A percentile compares a stretch with the other conserved stretches of the same genome.
phyloP scores from a whole-genome alignment of 108 stramenopile genomes.

The Fistulifera solaris region DNA sequence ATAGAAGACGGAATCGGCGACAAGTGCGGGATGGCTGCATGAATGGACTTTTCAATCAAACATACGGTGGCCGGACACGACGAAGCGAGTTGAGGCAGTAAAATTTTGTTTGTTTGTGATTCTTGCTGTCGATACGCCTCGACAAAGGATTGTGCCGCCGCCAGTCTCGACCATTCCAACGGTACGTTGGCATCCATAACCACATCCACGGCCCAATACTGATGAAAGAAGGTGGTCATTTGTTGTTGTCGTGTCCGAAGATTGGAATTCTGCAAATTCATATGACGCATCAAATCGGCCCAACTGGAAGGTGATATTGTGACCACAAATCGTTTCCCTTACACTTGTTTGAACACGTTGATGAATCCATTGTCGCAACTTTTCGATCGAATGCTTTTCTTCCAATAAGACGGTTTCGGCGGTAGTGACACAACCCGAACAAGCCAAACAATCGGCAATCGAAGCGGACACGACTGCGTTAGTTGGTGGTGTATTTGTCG shows the following conservation, averaged over 20 bases:
- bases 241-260: conserved; percentile 1
- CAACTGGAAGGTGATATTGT: conserved; percentile 67
- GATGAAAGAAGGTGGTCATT: conserved; percentile 36
- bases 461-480: conserved; percentile 53
- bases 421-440: conserved; percentile 97
- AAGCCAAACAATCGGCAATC: conserved; percentile 96
- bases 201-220: conserved; percentile 35
- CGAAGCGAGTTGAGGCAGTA: conserved; percentile 33
- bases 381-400: conserved; percentile 67
- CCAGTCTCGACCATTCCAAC: conserved; percentile 58
- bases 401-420: conserved; percentile 96
- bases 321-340: not conserved
- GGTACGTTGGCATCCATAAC: conserved; percentile 71
- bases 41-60: conserved; percentile 93
- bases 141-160: conserved; percentile 76
- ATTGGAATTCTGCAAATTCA: conserved; percentile 7
- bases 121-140: conserved; percentile 27
- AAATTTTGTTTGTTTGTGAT: conserved; percentile 9
- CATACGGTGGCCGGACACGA: conserved; percentile 98
- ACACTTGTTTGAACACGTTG: not conserved
- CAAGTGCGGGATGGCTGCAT: conserved; percentile 73
- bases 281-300: conserved; percentile 67
- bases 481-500: not conserved
- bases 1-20: conserved; percentile 77
- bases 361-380: conserved; percentile 17